These are phyloP conservation scores for Podosphaera fusca DNA, from an alignment of 2,329 filamentous ascomycete genomes.

Conservation along the genomic window DNA sequence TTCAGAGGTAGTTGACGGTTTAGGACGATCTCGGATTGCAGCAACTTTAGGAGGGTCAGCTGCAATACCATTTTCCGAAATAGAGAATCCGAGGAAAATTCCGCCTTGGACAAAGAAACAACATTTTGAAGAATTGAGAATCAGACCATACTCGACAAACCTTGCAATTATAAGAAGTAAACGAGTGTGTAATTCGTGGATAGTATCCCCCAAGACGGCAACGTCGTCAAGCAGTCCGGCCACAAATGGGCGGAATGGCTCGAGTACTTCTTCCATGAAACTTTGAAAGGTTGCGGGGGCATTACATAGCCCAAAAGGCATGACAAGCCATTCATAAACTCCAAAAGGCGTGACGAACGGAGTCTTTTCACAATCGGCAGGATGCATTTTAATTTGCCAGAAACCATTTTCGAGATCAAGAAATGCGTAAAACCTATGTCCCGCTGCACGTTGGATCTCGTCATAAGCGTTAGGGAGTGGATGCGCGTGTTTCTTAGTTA, in stretches of 20 bases:
- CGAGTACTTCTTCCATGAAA: too few relatives aligned
- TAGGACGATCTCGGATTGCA: neutral
- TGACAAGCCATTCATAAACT: neutral
- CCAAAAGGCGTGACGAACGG: neutral
- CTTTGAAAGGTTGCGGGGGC: too few relatives aligned
- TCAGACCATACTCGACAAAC: neutral
- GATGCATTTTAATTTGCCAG: neutral
- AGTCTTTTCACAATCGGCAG: neutral
- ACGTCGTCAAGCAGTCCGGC: neutral
- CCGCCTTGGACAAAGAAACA: neutral
- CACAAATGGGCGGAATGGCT: too few relatives aligned
- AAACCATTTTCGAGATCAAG: neutral
- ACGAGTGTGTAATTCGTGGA: rapidly evolving
- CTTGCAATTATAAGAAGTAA: too few relatives aligned
- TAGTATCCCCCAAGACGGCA: neutral
- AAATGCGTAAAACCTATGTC: neutral
- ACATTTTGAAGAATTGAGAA: neutral
- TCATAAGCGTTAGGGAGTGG: neutral
- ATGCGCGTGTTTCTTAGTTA: neutral
- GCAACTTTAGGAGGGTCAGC: neutral
- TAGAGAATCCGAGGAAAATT: neutral
- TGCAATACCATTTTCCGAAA: neutral
- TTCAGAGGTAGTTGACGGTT: neutral
- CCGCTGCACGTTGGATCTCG: neutral
- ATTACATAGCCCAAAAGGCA: too few relatives aligned